Conservation (phyloP, 1,139 yeast species). For the Pichiaceae sp. region DNA sequence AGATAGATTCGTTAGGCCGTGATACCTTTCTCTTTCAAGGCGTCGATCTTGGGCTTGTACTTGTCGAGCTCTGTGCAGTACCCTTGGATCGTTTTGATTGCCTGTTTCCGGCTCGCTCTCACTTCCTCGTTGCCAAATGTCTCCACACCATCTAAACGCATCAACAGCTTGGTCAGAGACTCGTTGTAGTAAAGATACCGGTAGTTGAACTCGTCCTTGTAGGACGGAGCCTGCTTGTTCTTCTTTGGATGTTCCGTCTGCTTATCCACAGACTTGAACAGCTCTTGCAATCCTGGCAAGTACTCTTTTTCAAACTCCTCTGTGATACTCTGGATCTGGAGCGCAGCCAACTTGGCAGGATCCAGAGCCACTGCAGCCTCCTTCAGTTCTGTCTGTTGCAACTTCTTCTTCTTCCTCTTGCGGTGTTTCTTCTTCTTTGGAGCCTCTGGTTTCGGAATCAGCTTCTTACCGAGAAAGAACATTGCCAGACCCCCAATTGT, state of each 20-base stretch:
- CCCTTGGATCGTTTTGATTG: slow-evolving; percentile 52
- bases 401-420: slow-evolving; percentile 6
- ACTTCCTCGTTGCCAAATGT: slow-evolving; percentile 38
- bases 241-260: not conserved
- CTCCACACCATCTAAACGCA: slow-evolving; percentile 61
- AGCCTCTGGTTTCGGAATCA: slow-evolving; percentile 1
- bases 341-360: slow-evolving; percentile 12
- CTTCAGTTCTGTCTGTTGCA: slow-evolving; percentile 5
- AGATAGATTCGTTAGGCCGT: not conserved
- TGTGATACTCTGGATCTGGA: slow-evolving; percentile 11
- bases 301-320: slow-evolving; percentile 12
- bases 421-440: not conserved
- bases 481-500: slow-evolving; percentile 9
- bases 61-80: slow-evolving; percentile 52
- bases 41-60: slow-evolving; percentile 29
- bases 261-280: slow-evolving; percentile 10
- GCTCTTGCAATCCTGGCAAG: slow-evolving; percentile 8
- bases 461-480: not conserved
- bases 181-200: slow-evolving; percentile 56
- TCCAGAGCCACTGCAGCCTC: slow-evolving; percentile 5
- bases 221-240: slow-evolving; percentile 5
- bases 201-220: slow-evolving; percentile 34
- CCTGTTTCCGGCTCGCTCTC: slow-evolving; percentile 50
- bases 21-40: slow-evolving; percentile 11
- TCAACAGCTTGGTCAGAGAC: slow-evolving; percentile 53